phyloP scores from a whole-genome alignment of 1,284 basidiomycete species.

The Taiwanofungus camphoratus region DNA sequence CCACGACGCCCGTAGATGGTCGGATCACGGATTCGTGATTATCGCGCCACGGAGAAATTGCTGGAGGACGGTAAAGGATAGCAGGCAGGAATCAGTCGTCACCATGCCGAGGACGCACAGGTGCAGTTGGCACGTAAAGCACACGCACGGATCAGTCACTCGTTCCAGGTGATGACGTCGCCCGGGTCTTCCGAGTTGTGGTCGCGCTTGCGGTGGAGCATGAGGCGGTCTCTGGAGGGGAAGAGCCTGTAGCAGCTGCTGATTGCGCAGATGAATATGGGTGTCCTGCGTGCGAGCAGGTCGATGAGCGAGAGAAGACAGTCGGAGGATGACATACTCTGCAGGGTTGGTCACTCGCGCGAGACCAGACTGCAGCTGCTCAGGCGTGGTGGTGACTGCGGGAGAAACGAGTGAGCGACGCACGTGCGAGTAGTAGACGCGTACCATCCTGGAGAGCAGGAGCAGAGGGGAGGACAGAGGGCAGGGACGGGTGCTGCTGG shows the following conservation, averaged over 20 bases:
- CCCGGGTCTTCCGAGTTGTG: constrained; percentile 54
- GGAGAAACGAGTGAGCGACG: neutral
- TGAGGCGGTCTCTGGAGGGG: constrained; percentile 61
- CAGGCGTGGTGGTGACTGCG: constrained; percentile 41
- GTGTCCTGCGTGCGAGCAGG: constrained; percentile 38
- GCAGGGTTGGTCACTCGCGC: constrained; percentile 49
- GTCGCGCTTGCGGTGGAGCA: constrained; percentile 67
- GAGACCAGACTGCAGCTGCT: constrained; percentile 38
- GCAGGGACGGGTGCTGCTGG: constrained; percentile 22
- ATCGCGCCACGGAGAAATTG: too few relatives aligned
- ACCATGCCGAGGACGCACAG: too few relatives aligned
- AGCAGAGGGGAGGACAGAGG: constrained; percentile 25
- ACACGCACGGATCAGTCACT: too few relatives aligned
- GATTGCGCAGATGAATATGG: constrained; percentile 60
- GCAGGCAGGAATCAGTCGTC: too few relatives aligned
- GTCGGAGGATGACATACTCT: constrained; percentile 35
- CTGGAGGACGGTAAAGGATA: too few relatives aligned
- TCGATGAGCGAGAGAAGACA: neutral
- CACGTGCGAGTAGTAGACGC: neutral
- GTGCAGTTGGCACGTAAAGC: too few relatives aligned
- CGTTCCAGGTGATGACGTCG: constrained; percentile 74
- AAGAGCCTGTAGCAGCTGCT: constrained; percentile 67
- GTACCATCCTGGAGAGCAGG: constrained; percentile 29
- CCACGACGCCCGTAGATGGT: too few relatives aligned
- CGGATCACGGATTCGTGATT: too few relatives aligned